Conservation (phyloP, 176 grass and related monocot species). For the Triticum turgidum region DNA sequence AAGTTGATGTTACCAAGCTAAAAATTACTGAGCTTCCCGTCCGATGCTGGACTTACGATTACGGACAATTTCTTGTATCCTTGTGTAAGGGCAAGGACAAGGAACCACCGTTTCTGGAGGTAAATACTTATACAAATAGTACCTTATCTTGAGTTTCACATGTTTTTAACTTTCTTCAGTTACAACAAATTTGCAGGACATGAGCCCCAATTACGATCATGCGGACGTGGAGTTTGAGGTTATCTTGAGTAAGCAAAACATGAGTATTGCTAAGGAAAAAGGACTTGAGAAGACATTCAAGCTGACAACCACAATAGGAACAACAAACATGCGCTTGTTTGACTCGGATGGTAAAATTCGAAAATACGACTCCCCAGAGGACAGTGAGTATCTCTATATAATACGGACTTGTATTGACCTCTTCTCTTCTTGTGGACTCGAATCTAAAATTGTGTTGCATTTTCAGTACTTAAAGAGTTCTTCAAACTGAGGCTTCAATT, state of each 20-base stretch:
- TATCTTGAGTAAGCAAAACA: slow-evolving; percentile 51
- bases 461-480: slow-evolving; percentile 73
- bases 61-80: slow-evolving; percentile 56
- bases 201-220: slow-evolving; percentile 42
- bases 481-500: slow-evolving; percentile 45
- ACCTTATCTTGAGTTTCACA: slow-evolving; percentile 1
- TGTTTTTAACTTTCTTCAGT: neutral
- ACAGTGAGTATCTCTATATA: slow-evolving; percentile 65
- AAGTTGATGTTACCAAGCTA: neutral
- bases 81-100: slow-evolving; percentile 25
- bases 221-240: slow-evolving; percentile 58
- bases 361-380: slow-evolving; percentile 76
- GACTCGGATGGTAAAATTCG: slow-evolving; percentile 62
- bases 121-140: neutral
- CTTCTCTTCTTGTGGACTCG: too few relatives aligned
- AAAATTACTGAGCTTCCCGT: neutral
- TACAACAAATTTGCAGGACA: slow-evolving; percentile 35
- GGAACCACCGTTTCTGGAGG: slow-evolving; percentile 60
- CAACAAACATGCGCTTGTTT: slow-evolving; percentile 93
- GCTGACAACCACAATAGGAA: slow-evolving; percentile 71
- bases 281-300: slow-evolving; percentile 80
- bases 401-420: too few relatives aligned
- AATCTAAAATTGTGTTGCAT: neutral
- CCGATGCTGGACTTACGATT: slow-evolving; percentile 68
- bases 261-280: slow-evolving; percentile 72